Conservation (phyloP, 2,329 filamentous ascomycete species). For the Epichloe aotearoae region DNA sequence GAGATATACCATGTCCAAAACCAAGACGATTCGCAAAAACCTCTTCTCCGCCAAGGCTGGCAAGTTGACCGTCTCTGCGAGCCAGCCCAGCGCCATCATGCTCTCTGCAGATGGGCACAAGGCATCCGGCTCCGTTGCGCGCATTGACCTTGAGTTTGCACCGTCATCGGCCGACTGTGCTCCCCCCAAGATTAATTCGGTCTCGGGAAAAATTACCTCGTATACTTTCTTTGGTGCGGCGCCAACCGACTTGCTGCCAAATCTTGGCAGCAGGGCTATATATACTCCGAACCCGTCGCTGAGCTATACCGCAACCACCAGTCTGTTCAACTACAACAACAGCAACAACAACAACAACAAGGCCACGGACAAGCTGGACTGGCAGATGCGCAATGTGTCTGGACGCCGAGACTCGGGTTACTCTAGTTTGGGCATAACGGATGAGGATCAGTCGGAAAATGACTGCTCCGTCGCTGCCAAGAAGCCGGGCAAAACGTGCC, state of each 20-base stretch:
- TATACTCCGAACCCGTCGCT: slow-evolving; percentile 28
- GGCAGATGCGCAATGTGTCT: slow-evolving; percentile 25
- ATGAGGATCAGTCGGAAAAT: slow-evolving; percentile 23
- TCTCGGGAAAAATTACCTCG: slow-evolving; percentile 37
- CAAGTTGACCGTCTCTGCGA: slow-evolving; percentile 30
- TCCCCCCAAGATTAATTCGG: slow-evolving; percentile 36
- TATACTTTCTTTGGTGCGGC: slow-evolving; percentile 38
- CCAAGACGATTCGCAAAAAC: slow-evolving; percentile 39
- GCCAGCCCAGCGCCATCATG: slow-evolving; percentile 35
- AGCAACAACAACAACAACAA: slow-evolving; percentile 11
- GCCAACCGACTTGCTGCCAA: slow-evolving; percentile 33
- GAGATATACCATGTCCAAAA: slow-evolving; percentile 35
- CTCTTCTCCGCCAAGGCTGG: slow-evolving; percentile 39
- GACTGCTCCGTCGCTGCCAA: slow-evolving; percentile 13
- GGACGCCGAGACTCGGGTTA: slow-evolving; percentile 41
- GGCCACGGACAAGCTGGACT: slow-evolving; percentile 22
- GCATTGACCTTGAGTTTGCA: slow-evolving; percentile 34
- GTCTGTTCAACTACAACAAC: slow-evolving; percentile 22
- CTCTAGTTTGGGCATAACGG: slow-evolving; percentile 25
- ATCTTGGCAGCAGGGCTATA: slow-evolving; percentile 32
- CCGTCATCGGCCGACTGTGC: slow-evolving; percentile 27
- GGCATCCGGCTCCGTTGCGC: slow-evolving; percentile 28
- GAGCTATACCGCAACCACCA: slow-evolving; percentile 32
- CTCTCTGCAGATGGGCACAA: slow-evolving; percentile 35
- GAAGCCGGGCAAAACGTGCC: slow-evolving; percentile 16